phyloP scores from a whole-genome alignment of 495 filamentous ascomycete species.

The Ramalina intermedia region DNA sequence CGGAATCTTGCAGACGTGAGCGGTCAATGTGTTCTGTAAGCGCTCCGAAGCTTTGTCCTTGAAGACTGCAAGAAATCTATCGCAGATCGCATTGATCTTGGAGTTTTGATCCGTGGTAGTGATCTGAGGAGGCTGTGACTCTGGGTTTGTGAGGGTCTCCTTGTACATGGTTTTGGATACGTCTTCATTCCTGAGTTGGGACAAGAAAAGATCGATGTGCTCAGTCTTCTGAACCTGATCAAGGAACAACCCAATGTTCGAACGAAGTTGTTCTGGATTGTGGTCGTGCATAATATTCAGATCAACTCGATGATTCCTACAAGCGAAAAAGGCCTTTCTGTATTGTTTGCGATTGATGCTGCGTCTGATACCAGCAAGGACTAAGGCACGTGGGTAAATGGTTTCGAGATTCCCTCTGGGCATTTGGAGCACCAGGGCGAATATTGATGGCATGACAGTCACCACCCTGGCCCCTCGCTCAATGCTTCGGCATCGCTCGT shows the following conservation, averaged over 20 bases:
- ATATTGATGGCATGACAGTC: constrained; percentile 76
- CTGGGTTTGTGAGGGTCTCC: constrained; percentile 45
- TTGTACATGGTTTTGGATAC: constrained; percentile 89
- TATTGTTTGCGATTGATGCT: constrained; percentile 71
- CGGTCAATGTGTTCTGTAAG: constrained; percentile 85
- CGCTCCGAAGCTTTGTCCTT: constrained; percentile 48
- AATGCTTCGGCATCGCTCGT: constrained; percentile 84
- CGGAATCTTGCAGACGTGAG: constrained; percentile 82
- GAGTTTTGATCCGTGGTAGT: constrained; percentile 21
- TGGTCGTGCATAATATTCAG: constrained; percentile 98
- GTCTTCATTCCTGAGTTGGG: constrained; percentile 80
- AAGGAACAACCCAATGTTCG: constrained; percentile 59
- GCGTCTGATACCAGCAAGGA: constrained; percentile 71
- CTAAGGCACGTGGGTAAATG: constrained; percentile 83
- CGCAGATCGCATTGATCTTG: constrained; percentile 79
- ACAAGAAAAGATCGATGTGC: constrained; percentile 83
- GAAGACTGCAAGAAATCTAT: constrained; percentile 63
- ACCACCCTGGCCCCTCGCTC: constrained; percentile 80
- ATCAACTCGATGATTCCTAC: constrained; percentile 85
- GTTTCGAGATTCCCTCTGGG: constrained; percentile 92
- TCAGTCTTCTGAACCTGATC: constrained; percentile 75
- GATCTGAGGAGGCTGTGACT: constrained; percentile 1
- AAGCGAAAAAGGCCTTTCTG: constrained; percentile 66
- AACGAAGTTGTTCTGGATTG: constrained; percentile 66
- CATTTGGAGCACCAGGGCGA: constrained; percentile 76